Base-by-base conservation (phyloP, 441 rosid species). In the Erodium texanum region DNA sequence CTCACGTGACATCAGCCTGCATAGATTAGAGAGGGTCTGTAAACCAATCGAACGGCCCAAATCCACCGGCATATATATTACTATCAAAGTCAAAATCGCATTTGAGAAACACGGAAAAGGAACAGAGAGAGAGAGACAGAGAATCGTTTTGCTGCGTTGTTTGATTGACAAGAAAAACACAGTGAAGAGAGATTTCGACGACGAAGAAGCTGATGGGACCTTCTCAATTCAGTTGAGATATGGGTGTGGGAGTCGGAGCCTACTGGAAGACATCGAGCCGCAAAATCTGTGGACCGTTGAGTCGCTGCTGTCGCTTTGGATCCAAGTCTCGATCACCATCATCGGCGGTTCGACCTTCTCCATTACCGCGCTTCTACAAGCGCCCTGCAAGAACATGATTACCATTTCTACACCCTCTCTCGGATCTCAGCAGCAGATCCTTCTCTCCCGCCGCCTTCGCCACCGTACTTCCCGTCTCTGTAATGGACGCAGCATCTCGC, bases 401-500 rank as follows among this genome's bases (percentile, higher is more conserved):
- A 70, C 72, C 81, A 77, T 79, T 80, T 76, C 75, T 66, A 70
- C 52, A 67, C 65, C 65, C 78, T 78, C 78, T 79, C 56, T 74
- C 54, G 82, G 89, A 85, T 87, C 93, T 80, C 84, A 65, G 69
- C 67, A 77, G 77, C 82, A 75, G 88, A 82, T 82, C 74, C 74
- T 56, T 7, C 36, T 32, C 2, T 32, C 36, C 36, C 36, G 3
- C 36, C 6, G 36, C 34, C 64, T 22, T 38, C 69, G 12, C 76
- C 69, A 9, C 62, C 58, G 23, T 66, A 52, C 22, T 64, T 65
- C 64, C 81, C 79, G 67, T 54, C 56, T 52, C 11, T 52, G 59
- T 16, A 52, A 94, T 94, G 99, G 99, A 89, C 80, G 89, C 96
- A 70, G 77, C 96, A 45, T 82, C 91, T 72, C 90, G 99, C 56